Base-by-base conservation (phyloP, 352 stramenopile species). In the Pythium insidiosum region DNA sequence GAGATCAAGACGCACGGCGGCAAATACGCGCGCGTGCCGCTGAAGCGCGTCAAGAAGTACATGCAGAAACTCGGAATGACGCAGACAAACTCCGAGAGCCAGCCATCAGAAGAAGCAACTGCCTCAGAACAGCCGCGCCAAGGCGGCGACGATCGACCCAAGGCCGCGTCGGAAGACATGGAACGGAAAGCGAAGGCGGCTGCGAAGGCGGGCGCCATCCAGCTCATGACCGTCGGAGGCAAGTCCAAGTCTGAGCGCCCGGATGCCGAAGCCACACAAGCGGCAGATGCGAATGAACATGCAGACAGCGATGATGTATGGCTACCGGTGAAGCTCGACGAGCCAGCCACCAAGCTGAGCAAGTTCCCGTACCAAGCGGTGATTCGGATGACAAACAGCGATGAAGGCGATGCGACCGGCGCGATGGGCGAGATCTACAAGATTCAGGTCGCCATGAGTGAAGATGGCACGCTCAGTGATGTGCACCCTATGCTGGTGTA, bases 401-500 rank as follows among this genome's bases (percentile, higher is more conserved):
- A 85, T 29, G 66, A 86, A 19, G 76, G 73, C 36, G 73, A 86
- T 9, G 70, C 73, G 21, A 53, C 78, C n/a, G 78, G 77, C 18
- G 73, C 68, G 9, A 63, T 89, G 37, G 80, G 80, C 22, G 81
- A 94, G 63, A 89, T 94, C 66, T 94, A 94, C 68, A 94, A 94
- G 68, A 90, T 94, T 58, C 81, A 94, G 36, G 80, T 91, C 43
- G 81, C 81, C 12, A 62, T 89, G 56, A 68, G 79, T 35, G 53
- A 61, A 1, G 62, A 83, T 43, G 74, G 71, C 4, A 48, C 68
- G 34, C 58, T 85, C 10, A 86, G 74, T 47, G 85, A 62, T 30
- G 74, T 77, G 19, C 63, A 85, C 49, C 78, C 81, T 19, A 94
- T 94, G 81, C 70, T 94, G 35, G 77, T 94, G 42, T 94, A 94